A percentile compares a stretch with the other conserved stretches of the same genome.
phyloP scores from a whole-genome alignment of 2,329 filamentous ascomycete species.

The Cytospora piceae region DNA sequence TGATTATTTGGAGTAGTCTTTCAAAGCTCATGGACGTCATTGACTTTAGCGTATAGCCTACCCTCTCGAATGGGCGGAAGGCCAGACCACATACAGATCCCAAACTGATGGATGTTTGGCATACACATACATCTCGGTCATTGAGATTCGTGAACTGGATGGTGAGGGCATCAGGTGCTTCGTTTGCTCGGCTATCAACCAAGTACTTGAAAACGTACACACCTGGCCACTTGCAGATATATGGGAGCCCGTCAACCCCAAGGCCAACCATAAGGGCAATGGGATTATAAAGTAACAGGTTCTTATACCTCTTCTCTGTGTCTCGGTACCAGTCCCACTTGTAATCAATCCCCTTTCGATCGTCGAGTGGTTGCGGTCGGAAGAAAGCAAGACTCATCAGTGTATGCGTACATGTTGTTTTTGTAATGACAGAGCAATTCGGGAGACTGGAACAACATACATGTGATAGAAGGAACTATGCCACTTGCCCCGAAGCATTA shows the following conservation, averaged over 20 bases:
- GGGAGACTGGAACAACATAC: too few relatives aligned
- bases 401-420: neutral
- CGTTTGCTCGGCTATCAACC: neutral
- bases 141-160: too few relatives aligned
- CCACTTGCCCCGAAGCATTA: too few relatives aligned
- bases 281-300: neutral
- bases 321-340: neutral
- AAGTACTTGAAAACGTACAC: neutral
- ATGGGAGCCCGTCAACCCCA: neutral
- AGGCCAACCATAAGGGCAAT: neutral
- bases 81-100: neutral
- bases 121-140: too few relatives aligned
- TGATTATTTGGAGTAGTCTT: neutral
- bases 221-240: too few relatives aligned
- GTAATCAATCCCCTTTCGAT: too few relatives aligned
- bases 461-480: too few relatives aligned
- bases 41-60: conserved; percentile 19
- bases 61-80: neutral
- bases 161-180: neutral
- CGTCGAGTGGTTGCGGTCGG: neutral
- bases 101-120: neutral
- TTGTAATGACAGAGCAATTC: too few relatives aligned
- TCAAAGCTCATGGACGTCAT: conserved; percentile 16
- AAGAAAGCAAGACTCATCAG: neutral
- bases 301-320: neutral